These are phyloP conservation scores for Cymbopogon flexuosus DNA, from an alignment of 202 grass and related monocot genomes.

Conservation along the genomic window DNA sequence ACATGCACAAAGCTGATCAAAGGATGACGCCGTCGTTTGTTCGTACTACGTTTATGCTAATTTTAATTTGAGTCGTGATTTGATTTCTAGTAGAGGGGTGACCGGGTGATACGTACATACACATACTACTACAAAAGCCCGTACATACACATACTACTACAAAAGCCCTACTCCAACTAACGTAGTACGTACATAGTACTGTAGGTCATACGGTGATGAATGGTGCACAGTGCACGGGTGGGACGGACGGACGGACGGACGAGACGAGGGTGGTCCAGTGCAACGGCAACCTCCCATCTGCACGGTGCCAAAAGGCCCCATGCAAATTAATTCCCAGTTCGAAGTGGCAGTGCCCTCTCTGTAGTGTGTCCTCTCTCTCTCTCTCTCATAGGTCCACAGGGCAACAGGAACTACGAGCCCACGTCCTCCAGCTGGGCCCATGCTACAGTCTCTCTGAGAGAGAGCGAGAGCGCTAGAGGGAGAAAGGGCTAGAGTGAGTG, in stretches of 20 bases:
- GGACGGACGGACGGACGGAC: background rate
- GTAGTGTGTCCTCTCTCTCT: no score
- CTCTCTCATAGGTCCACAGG: background rate
- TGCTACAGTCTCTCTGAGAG: background rate
- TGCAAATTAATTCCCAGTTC: conserved; percentile 44
- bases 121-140: no score
- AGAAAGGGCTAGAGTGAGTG: background rate
- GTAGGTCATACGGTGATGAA: conserved; percentile 30
- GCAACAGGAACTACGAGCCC: conserved; percentile 5
- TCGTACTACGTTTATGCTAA: no score
- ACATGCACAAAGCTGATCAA: no score
- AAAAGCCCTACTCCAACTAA: no score
- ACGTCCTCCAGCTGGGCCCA: background rate
- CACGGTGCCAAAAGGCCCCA: conserved; percentile 42
- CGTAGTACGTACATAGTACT: no score
- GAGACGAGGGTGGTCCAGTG: background rate
- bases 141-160: no score
- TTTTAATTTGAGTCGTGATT: no score
- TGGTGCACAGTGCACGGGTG: background rate
- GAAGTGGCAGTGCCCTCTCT: background rate
- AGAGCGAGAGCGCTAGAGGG: background rate
- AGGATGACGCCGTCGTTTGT: no score
- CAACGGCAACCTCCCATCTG: conserved; percentile 34
- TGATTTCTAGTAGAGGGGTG: no score
- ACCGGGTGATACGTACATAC: no score